Evolutionary conservation across 106 monocot genomes (phyloP).

Genomic region (Platanthera guangdongensis): DNA sequence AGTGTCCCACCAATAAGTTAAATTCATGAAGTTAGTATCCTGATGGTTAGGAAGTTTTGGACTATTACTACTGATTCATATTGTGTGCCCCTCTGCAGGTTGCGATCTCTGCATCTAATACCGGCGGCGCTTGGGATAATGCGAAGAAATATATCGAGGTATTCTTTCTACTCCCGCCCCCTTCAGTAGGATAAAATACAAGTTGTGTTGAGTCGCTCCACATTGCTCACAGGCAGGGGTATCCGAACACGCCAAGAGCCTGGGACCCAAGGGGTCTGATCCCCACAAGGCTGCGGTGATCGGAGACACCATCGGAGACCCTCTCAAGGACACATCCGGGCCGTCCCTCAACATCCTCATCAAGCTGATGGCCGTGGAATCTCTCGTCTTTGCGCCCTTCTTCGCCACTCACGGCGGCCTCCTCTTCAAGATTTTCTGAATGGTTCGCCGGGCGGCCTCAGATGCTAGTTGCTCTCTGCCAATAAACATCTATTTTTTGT

Average conservation of each 20-base stretch:
- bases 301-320: constrained; percentile 93
- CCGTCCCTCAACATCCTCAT: constrained; percentile 95
- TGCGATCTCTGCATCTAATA: constrained; percentile 79
- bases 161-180: too few species aligned
- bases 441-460: neutral
- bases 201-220: neutral
- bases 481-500: neutral
- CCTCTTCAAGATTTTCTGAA: constrained; percentile 67
- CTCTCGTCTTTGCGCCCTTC: constrained; percentile 92
- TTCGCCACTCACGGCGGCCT: constrained; percentile 83
- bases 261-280: constrained; percentile 89
- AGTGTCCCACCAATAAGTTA: too few species aligned
- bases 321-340: constrained; percentile 94
- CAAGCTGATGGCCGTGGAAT: constrained; percentile 97
- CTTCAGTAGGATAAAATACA: neutral
- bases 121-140: constrained; percentile 82
- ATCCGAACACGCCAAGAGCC: constrained; percentile 64
- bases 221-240: constrained; percentile 56
- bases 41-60: neutral
- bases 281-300: constrained; percentile 90
- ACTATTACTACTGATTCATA: neutral
- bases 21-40: too few species aligned
- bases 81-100: constrained; percentile 24
- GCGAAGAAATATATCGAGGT: constrained; percentile 90
- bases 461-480: neutral